Percentiles rank a stretch among this genome's conserved stretches.
These are phyloP conservation scores for Panaeolus cyanescens DNA, from an alignment of 768 basidiomycete genomes.

Conservation along the genomic window DNA sequence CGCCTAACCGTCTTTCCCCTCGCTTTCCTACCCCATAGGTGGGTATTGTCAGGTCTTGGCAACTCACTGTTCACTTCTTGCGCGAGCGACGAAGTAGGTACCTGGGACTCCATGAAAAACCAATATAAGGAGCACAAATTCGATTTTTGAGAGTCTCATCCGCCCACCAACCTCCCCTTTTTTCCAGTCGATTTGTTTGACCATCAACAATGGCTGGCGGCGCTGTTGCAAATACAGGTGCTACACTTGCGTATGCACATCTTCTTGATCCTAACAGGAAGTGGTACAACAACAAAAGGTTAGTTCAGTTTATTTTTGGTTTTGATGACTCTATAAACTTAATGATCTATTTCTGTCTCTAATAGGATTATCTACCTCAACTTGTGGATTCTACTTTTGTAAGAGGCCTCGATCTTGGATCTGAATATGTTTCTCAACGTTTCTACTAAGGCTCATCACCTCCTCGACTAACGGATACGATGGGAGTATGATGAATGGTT, in stretches of 20 bases:
- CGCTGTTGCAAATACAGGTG: neutral
- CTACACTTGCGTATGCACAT: conserved; percentile 41
- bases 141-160: neutral
- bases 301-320: conserved; percentile 12
- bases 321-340: neutral
- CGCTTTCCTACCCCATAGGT: neutral
- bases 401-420: conserved; percentile 18
- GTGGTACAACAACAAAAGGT: conserved; percentile 81
- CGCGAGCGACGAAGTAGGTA: neutral
- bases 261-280: conserved; percentile 65
- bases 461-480: conserved; percentile 79
- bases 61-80: neutral
- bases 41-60: neutral
- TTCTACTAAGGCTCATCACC: conserved; percentile 58
- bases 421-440: neutral
- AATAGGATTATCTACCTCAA: conserved; percentile 67
- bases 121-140: neutral
- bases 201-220: conserved; percentile 1
- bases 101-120: neutral
- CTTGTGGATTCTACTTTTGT: conserved; percentile 72
- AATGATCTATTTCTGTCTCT: neutral
- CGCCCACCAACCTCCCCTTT: neutral
- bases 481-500: conserved; percentile 79
- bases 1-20: neutral
- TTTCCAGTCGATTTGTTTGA: neutral